A percentile compares a stretch with the other conserved stretches of the same genome.
Conservation (phyloP, 805 yeast species). For the Candida michaelii region DNA sequence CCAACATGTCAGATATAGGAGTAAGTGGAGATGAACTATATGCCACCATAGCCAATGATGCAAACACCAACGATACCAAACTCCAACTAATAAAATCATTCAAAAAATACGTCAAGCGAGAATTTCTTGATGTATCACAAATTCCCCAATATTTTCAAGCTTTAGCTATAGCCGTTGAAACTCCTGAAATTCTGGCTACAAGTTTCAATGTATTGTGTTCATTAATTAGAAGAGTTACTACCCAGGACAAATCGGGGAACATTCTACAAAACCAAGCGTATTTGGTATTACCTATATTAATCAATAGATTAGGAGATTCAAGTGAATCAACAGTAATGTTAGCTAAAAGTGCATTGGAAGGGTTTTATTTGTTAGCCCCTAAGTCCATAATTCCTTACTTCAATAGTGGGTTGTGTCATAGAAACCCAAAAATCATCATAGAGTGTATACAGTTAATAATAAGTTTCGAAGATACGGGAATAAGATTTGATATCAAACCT, state of each 20-base stretch:
- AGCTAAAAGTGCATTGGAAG: conserved; percentile 51
- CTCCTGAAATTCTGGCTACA: conserved; percentile 37
- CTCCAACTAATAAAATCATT: conserved; percentile 29
- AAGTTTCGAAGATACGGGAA: conserved; percentile 34
- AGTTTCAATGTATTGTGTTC: conserved; percentile 57
- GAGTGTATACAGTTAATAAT: conserved; percentile 45
- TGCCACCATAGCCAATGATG: not conserved
- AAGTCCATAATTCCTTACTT: conserved; percentile 45
- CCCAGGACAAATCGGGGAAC: conserved; percentile 48
- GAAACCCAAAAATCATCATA: conserved; percentile 35
- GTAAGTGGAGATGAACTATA: conserved; percentile 5
- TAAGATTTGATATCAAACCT: conserved; percentile 28
- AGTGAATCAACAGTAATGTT: conserved; percentile 26
- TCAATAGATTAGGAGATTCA: conserved; percentile 45
- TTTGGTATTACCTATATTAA: conserved; percentile 51
- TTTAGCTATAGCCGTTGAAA: conserved; percentile 44
- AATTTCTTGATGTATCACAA: conserved; percentile 48
- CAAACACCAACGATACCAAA: conserved; percentile 9
- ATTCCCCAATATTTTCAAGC: conserved; percentile 54
- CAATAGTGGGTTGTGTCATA: conserved; percentile 44
- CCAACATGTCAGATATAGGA: conserved; percentile 1
- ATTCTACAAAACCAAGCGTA: conserved; percentile 43
- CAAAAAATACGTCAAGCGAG: conserved; percentile 56
- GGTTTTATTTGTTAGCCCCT: conserved; percentile 56
- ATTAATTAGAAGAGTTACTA: conserved; percentile 55